Evolutionary conservation across 2,329 filamentous ascomycete genomes (phyloP).

Genomic region (Aciculosporium take): DNA sequence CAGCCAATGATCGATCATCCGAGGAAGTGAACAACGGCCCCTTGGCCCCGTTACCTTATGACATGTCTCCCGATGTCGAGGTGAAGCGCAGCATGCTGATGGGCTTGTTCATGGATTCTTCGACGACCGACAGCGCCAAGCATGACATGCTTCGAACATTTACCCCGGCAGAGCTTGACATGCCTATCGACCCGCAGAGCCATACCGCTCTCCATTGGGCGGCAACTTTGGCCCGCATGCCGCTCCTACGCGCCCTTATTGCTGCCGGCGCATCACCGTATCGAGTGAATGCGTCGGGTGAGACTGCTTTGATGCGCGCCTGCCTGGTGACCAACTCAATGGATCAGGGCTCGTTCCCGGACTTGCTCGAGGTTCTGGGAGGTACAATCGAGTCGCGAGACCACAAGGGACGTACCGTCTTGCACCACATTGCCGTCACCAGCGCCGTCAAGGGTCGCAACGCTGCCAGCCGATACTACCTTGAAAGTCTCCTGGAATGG

Average conservation of each 20-base stretch:
- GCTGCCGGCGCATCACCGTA: constrained; percentile 74
- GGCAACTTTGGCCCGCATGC: constrained; percentile 75
- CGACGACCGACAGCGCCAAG: constrained; percentile 53
- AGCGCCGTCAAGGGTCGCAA: constrained; percentile 90
- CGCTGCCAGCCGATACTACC: constrained; percentile 84
- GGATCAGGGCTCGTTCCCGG: constrained; percentile 79
- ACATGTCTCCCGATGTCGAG: constrained; percentile 51
- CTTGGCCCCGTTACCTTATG: constrained; percentile 49
- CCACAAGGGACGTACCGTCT: constrained; percentile 74
- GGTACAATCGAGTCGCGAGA: constrained; percentile 85
- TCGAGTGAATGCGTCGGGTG: constrained; percentile 75
- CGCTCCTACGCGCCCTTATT: constrained; percentile 68
- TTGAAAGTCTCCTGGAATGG: constrained; percentile 88
- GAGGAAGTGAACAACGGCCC: constrained; percentile 41
- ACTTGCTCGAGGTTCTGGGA: constrained; percentile 76
- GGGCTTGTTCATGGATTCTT: constrained; percentile 66
- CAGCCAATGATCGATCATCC: constrained; percentile 26
- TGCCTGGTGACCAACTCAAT: constrained; percentile 90
- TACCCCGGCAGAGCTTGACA: constrained; percentile 69
- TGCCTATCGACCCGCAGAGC: constrained; percentile 76
- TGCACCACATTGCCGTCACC: constrained; percentile 92
- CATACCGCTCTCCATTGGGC: constrained; percentile 96
- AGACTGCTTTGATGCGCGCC: constrained; percentile 85
- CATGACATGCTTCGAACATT: constrained; percentile 67
- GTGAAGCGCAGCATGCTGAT: constrained; percentile 71